Evolutionary conservation across 805 yeast genomes (phyloP).

Genomic region (Metschnikowia proteae): DNA sequence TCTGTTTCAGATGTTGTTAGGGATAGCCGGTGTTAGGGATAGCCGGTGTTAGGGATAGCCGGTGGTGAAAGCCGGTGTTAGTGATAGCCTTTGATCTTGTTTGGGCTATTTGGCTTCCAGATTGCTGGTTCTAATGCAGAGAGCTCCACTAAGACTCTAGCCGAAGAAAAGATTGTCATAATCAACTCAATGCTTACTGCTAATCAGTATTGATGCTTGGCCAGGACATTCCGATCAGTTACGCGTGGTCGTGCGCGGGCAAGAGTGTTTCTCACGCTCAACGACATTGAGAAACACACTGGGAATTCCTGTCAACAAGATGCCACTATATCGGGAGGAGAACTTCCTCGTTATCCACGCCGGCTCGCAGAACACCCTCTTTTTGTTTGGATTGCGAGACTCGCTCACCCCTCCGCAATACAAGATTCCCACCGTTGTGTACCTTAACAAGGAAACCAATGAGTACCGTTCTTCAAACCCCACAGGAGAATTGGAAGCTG

Average conservation of each 20-base stretch:
- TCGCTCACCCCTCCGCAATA: slow-evolving; percentile 71
- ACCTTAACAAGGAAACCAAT: slow-evolving; percentile 37
- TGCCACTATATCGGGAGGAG: slow-evolving; percentile 46
- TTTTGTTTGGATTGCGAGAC: slow-evolving; percentile 77
- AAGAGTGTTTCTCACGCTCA: background rate
- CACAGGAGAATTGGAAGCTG: slow-evolving; percentile 32
- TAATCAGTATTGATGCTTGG: too few species aligned
- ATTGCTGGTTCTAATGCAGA: too few species aligned
- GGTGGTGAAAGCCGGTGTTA: too few species aligned
- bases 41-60: too few species aligned
- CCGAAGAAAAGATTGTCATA: too few species aligned
- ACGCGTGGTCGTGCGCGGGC: slow-evolving; percentile 5
- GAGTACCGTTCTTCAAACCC: slow-evolving; percentile 34
- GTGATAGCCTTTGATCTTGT: too few species aligned
- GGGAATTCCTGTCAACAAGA: slow-evolving; percentile 10
- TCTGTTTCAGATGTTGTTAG: too few species aligned
- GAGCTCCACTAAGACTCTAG: too few species aligned
- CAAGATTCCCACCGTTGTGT: slow-evolving; percentile 76
- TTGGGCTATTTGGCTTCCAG: too few species aligned
- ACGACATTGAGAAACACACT: slow-evolving; percentile 1
- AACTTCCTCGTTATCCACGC: slow-evolving; percentile 62
- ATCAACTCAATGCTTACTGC: too few species aligned
- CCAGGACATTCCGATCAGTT: background rate
- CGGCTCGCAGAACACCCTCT: slow-evolving; percentile 71
- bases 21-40: too few species aligned